Evolutionary conservation across 2,329 filamentous ascomycete genomes (phyloP), one percentile per base, ranked within the genome.

Genomic region (Alternaria sp.): DNA sequence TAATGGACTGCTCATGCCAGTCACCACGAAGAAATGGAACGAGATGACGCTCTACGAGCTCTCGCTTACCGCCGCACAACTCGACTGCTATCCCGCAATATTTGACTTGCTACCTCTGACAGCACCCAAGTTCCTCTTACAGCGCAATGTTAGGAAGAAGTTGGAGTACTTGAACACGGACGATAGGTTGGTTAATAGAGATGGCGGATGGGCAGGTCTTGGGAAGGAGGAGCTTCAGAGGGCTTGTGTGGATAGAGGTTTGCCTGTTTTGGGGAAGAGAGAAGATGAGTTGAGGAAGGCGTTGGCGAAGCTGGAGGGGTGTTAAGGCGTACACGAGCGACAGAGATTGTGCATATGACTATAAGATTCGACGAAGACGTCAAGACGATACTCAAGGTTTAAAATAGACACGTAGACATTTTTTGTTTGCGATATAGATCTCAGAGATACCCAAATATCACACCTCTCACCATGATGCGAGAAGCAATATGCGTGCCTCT

Each of bases 151-250:
- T 42, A 68, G 70, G 51, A 79, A 81, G 67, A 82, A 85, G 63
- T 79, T 92, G 67, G 79, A 83, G 41, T 92, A 91, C 72, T 75
- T 97, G 63, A 84, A 84, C 46, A 79, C 84, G 38, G 94, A 97
- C 79, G 92, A 96, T 78, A 78, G 72, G 64, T 81, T 94, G 75
- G 85, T 97, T 48, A 71, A 83, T 18, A 80, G 83, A 38, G 85
- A 87, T 47, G 91, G 91, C 1, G 91, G 89, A 0, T 83, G 86
- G 5, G 65, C 73, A 3, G 84, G 79, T 22, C 80, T 96, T 68
- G 84, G 85, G 64, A 79, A 79, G 7, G 85, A 86, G 39, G 92
- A 96, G 81, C 80, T 93, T 20, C 80, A 81, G 61, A 84, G 92
- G 60, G 92, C 92, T 14, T 91, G 90, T 69, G 84, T 87, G 58